Conservation (phyloP, 164 flowering plant species). For the Chloranthus sessilifolius region DNA sequence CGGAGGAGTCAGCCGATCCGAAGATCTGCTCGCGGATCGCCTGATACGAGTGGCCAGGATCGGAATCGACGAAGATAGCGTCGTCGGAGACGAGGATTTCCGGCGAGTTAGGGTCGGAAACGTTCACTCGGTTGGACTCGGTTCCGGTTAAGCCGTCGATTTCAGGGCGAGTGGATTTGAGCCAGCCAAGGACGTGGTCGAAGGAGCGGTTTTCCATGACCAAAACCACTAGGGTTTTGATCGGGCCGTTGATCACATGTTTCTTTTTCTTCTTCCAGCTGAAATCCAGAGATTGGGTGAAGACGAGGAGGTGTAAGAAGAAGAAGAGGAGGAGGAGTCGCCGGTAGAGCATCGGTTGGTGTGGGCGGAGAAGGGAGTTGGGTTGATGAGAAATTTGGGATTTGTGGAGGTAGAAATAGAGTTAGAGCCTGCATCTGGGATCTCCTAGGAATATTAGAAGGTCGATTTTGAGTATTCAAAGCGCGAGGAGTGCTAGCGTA, state of each 20-base stretch:
- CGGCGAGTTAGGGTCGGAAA: constrained; percentile 23
- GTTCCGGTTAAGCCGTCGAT: constrained; percentile 34
- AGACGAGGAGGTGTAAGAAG: constrained; percentile 3
- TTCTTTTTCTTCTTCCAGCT: constrained; percentile 2
- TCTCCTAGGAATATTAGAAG: too few species aligned
- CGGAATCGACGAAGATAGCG: constrained; percentile 30
- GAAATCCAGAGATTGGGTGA: constrained; percentile 11
- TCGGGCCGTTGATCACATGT: constrained; percentile 28
- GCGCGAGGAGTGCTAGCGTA: too few species aligned
- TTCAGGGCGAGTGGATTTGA: constrained; percentile 28
- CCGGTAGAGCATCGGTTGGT: too few species aligned
- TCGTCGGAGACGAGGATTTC: constrained; percentile 23
- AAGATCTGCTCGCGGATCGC: constrained; percentile 40
- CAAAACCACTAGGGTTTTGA: constrained; percentile 38
- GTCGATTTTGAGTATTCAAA: too few species aligned
- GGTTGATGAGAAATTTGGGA: too few species aligned
- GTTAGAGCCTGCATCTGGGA: too few species aligned
- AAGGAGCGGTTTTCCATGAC: constrained; percentile 50
- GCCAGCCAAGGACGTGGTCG: constrained; percentile 44
- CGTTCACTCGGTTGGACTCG: constrained; percentile 27
- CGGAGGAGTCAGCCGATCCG: constrained; percentile 20
- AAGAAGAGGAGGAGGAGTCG: constrained; percentile 5
- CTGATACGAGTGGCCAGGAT: constrained; percentile 45
- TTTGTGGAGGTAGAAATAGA: too few species aligned
- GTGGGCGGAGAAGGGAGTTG: not conserved